A percentile compares a stretch with the other conserved stretches of the same genome.
Conservation (phyloP, 257 asterid species). For the Asclepias syriaca region DNA sequence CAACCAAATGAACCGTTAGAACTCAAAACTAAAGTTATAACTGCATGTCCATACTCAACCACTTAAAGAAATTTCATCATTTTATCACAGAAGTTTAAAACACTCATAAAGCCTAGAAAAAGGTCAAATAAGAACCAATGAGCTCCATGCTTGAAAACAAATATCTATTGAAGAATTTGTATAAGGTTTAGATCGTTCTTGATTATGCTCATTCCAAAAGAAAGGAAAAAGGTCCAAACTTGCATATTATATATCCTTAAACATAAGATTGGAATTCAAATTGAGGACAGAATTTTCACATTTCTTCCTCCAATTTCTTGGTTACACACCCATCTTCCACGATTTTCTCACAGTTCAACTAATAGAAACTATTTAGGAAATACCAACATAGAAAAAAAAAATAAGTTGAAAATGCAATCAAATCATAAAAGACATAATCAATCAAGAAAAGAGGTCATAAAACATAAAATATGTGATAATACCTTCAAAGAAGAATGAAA, state of each 20-base stretch:
- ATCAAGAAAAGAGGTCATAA: neutral
- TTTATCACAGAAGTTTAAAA: neutral
- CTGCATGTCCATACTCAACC: neutral
- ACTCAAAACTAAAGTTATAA: neutral
- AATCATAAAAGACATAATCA: neutral
- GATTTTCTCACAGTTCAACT: neutral
- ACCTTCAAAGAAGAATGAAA: slow-evolving; percentile 98
- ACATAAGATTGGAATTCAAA: neutral
- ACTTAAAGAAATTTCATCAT: neutral
- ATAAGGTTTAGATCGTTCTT: neutral
- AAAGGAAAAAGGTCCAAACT: neutral
- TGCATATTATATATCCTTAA: neutral
- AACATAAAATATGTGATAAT: neutral
- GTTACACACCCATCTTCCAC: neutral
- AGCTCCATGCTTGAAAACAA: neutral
- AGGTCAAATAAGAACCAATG: neutral
- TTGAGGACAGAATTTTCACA: neutral
- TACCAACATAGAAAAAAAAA: neutral
- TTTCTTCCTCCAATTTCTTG: slow-evolving; percentile 4
- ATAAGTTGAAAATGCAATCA: neutral
- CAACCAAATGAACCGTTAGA: neutral
- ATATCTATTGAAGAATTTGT: neutral
- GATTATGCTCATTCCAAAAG: neutral
- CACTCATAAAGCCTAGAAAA: neutral
- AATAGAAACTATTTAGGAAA: neutral